Percentiles rank a stretch among this genome's conserved stretches.
These are phyloP conservation scores for Sordariomycetes sp. DNA, from an alignment of 2,329 filamentous ascomycete genomes.

Conservation along the genomic window DNA sequence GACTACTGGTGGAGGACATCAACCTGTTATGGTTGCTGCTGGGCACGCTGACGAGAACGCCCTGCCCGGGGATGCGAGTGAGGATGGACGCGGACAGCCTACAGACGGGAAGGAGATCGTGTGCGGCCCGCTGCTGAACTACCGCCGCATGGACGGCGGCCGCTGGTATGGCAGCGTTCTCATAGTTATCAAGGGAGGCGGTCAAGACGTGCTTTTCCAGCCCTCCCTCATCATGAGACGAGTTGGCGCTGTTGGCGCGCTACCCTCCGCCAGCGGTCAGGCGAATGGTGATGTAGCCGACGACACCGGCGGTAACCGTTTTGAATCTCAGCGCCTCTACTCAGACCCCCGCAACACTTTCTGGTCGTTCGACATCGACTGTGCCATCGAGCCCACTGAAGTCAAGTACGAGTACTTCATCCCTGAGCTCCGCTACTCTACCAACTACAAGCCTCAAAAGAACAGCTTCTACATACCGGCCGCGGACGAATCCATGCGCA, in stretches of 20 bases:
- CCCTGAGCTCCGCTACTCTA: constrained; percentile 52
- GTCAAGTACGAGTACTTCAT: constrained; percentile 73
- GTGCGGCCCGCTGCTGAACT: constrained; percentile 70
- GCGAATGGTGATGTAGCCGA: constrained; percentile 14
- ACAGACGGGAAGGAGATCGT: constrained; percentile 51
- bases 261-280: constrained; percentile 11
- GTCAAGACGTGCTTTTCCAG: constrained; percentile 42
- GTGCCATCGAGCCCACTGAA: constrained; percentile 65
- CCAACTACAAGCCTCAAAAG: constrained; percentile 42
- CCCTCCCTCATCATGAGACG: constrained; percentile 50
- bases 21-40: constrained; percentile 40
- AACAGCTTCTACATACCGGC: constrained; percentile 83
- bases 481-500: constrained; percentile 79
- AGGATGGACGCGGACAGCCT: constrained; percentile 9
- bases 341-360: constrained; percentile 67
- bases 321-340: constrained; percentile 48
- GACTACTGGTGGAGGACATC: constrained; percentile 26
- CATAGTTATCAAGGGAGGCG: constrained; percentile 68
- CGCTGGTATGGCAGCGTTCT: constrained; percentile 81
- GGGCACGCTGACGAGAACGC: constrained; percentile 20
- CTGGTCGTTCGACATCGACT: constrained; percentile 79
- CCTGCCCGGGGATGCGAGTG: constrained; percentile 8
- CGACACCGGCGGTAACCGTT: constrained; percentile 17
- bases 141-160: constrained; percentile 62
- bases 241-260: constrained; percentile 16